These are phyloP conservation scores for Wallemia mellicola DNA, from an alignment of 1,284 basidiomycete species.

Conservation along the genomic window DNA sequence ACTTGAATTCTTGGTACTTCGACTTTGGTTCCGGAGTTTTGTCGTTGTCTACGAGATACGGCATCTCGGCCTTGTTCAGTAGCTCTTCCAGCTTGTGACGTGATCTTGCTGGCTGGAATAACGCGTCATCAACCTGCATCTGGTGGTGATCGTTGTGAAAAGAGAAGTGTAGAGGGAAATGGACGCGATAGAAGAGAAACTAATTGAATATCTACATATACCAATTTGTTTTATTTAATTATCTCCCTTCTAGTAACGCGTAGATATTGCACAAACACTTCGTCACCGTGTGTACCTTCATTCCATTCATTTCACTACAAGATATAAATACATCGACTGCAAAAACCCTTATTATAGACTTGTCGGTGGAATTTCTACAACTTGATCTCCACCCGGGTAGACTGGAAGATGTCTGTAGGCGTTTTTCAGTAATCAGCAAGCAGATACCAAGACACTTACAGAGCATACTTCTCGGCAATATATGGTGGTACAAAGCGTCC, in stretches of 20 bases:
- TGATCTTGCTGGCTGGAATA: background rate
- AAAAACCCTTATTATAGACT: background rate
- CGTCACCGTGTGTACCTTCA: too few species aligned
- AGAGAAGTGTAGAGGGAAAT: too few species aligned
- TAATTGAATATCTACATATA: too few species aligned
- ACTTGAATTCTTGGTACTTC: background rate
- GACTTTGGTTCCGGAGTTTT: background rate
- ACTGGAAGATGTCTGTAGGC: slow-evolving; percentile 28
- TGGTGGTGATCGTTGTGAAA: background rate
- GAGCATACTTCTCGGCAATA: slow-evolving; percentile 35
- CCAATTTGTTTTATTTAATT: too few species aligned
- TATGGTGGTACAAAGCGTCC: slow-evolving; percentile 71
- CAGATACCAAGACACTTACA: slow-evolving; percentile 12
- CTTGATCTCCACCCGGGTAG: slow-evolving; percentile 45
- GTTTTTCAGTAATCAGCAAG: background rate
- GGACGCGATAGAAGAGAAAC: too few species aligned
- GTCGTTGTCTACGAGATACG: background rate
- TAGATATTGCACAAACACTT: too few species aligned
- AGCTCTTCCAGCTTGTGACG: background rate
- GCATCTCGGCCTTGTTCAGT: background rate
- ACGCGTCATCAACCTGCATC: background rate
- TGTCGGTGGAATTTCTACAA: slow-evolving; percentile 28
- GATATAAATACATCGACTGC: background rate
- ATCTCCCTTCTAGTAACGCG: too few species aligned
- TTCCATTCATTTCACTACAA: background rate